A percentile compares a stretch with the other conserved stretches of the same genome.
phyloP scores from a whole-genome alignment of 331 rosid genomes.

The Malus hybrid region DNA sequence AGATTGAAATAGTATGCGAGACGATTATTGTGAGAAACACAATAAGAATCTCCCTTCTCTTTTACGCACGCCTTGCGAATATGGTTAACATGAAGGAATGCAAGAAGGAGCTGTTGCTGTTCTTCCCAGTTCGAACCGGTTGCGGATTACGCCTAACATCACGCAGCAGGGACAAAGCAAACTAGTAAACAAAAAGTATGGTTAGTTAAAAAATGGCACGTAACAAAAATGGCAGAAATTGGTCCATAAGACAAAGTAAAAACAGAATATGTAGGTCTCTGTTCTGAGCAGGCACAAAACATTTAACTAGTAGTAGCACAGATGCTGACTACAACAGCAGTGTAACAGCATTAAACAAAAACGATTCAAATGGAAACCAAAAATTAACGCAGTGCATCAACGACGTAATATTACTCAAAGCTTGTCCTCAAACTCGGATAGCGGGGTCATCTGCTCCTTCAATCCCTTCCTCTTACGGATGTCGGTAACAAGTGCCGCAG shows the following conservation, averaged over 20 bases:
- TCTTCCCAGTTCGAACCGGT: too few species aligned
- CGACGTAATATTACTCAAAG: not conserved
- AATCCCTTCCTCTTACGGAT: slow-evolving; percentile 89
- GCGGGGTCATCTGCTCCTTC: slow-evolving; percentile 53
- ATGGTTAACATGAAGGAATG: too few species aligned
- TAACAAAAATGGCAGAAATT: not conserved
- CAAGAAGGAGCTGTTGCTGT: too few species aligned
- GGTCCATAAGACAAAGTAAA: not conserved
- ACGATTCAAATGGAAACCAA: not conserved
- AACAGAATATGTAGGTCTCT: not conserved
- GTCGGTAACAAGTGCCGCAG: slow-evolving; percentile 42
- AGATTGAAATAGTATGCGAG: too few species aligned
- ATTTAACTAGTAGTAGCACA: not conserved
- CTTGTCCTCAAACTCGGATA: slow-evolving; percentile 36
- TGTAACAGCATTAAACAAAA: not conserved
- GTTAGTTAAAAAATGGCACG: not conserved
- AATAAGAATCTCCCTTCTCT: too few species aligned
- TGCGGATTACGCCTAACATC: too few species aligned
- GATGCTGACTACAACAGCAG: not conserved
- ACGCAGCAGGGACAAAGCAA: not conserved
- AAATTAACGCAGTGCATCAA: not conserved
- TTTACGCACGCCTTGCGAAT: too few species aligned
- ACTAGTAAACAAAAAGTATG: not conserved
- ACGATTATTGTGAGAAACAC: accelerated
- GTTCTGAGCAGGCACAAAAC: not conserved